Evolutionary conservation across 306 rosid species (phyloP), one percentile per base, ranked within the genome.

Genomic region (Medicago arabica): DNA sequence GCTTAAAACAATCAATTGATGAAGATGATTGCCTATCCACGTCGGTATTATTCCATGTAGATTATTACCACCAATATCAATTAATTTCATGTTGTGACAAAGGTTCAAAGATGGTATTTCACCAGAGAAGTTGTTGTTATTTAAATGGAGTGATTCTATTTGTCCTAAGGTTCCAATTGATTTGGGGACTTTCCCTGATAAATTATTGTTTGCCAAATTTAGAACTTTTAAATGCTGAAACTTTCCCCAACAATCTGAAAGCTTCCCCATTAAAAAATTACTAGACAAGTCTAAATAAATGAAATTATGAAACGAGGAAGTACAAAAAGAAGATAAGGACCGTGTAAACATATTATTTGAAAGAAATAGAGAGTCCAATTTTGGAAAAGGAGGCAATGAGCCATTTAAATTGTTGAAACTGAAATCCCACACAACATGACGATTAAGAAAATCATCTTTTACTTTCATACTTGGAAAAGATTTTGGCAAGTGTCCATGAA

Each of bases 341-440:
- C 78, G 74, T 0, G 63, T 34, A 11, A 86, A 25, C 11, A 0
- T 50, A 34, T 70, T 80, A 9, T 83, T 58, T 0, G 85, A 77
- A 53, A 86, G 81, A 36, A 57, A 13, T 3, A 86, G 14, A 0
- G 0, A 0, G 0, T 0, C 0, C 25, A n/a, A 0, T 13, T 3
- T 8, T 49, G 78, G 76, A 57, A 77, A 36, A 9, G 23, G 0
- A 12, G 87, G 78, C 10, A 81, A 3, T 5, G 71, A 3, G 71
- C 80, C 83, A n/a, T 11, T 43, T 9, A 84, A 74, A 0, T 44
- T 18, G 46, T 83, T 83, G 51, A 60, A 69, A 51, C 85, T 69
- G 16, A 82, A 23, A 83, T 76, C 75, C 64, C 72, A 78, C 10
- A 21, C 23, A 21, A 21, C 23, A 1, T 21, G 1, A 1, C 2